Conservation (phyloP, 2,329 filamentous ascomycete species). For the Colletotrichum horii region DNA sequence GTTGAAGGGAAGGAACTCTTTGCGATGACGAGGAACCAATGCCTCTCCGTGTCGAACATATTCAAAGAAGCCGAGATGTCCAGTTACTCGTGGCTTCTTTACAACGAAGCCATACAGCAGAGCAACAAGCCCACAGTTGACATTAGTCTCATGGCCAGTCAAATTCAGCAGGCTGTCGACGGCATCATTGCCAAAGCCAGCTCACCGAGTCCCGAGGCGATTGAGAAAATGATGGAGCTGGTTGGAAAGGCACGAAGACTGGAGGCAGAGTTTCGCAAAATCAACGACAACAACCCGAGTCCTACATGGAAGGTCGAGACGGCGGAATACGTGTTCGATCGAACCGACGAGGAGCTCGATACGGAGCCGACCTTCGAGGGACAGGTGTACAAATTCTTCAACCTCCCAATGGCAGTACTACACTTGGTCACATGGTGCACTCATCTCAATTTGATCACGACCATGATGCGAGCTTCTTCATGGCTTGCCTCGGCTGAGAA, state of each 20-base stretch:
- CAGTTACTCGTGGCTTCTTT: slow-evolving; percentile 23
- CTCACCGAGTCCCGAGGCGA: not conserved
- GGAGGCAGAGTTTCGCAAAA: slow-evolving; percentile 7
- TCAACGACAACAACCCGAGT: not conserved
- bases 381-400: slow-evolving; percentile 24
- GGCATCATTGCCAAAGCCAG: not conserved
- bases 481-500: slow-evolving; percentile 21
- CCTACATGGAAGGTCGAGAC: slow-evolving; percentile 14
- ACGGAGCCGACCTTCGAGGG: slow-evolving; percentile 15
- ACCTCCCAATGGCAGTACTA: slow-evolving; percentile 20
- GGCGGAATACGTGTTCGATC: slow-evolving; percentile 14
- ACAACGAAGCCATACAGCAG: slow-evolving; percentile 10
- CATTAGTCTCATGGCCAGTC: slow-evolving; percentile 19
- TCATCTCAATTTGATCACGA: slow-evolving; percentile 24
- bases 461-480: slow-evolving; percentile 19
- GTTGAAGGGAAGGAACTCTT: slow-evolving; percentile 24
- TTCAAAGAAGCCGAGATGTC: slow-evolving; percentile 18
- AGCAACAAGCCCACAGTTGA: slow-evolving; percentile 19
- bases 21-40: slow-evolving; percentile 26
- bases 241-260: slow-evolving; percentile 3
- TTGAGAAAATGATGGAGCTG: slow-evolving; percentile 6
- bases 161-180: slow-evolving; percentile 22
- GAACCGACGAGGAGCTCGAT: slow-evolving; percentile 21
- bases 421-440: slow-evolving; percentile 21
- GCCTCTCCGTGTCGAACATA: slow-evolving; percentile 21